Conservation (phyloP, 192 early-diverging fungal species). For the Linnemannia hyalina region DNA sequence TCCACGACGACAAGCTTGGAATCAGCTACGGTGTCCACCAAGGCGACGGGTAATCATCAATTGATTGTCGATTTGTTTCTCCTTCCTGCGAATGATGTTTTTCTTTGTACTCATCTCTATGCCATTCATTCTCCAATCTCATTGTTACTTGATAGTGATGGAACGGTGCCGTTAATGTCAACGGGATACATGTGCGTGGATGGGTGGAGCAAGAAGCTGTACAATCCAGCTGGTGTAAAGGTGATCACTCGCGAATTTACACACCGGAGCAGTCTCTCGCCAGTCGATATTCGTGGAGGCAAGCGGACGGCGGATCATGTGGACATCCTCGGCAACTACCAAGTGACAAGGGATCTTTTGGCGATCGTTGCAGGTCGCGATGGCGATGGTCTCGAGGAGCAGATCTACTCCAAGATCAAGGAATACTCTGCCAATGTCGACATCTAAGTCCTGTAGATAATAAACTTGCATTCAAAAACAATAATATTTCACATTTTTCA, state of each 20-base stretch:
- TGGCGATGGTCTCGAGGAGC: slow-evolving; percentile 49
- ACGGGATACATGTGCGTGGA: slow-evolving; percentile 90
- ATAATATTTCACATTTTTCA: background rate
- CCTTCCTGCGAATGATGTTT: background rate
- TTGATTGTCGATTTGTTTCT: background rate
- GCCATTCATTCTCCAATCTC: background rate
- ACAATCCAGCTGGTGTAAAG: slow-evolving; percentile 82
- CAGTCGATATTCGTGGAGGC: slow-evolving; percentile 80
- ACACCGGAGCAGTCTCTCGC: slow-evolving; percentile 66
- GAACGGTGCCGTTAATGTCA: slow-evolving; percentile 89
- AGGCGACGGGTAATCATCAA: slow-evolving; percentile 71
- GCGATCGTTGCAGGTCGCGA: slow-evolving; percentile 51
- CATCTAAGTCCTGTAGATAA: slow-evolving; percentile 11
- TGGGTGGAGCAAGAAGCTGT: slow-evolving; percentile 85
- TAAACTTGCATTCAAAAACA: background rate
- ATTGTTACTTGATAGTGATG: slow-evolving; percentile 70
- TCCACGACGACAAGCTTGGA: slow-evolving; percentile 67
- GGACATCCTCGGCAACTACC: slow-evolving; percentile 87
- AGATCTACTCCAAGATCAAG: slow-evolving; percentile 56
- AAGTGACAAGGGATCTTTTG: slow-evolving; percentile 66
- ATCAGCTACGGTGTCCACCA: slow-evolving; percentile 78
- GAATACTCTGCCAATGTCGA: slow-evolving; percentile 56
- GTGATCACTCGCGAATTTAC: slow-evolving; percentile 81
- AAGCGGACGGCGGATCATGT: slow-evolving; percentile 86
- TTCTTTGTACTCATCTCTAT: background rate